A percentile compares a stretch with the other conserved stretches of the same genome.
These are phyloP conservation scores for Ambrosia trifida DNA, from an alignment of 129 eudicot species.

Conservation along the genomic window DNA sequence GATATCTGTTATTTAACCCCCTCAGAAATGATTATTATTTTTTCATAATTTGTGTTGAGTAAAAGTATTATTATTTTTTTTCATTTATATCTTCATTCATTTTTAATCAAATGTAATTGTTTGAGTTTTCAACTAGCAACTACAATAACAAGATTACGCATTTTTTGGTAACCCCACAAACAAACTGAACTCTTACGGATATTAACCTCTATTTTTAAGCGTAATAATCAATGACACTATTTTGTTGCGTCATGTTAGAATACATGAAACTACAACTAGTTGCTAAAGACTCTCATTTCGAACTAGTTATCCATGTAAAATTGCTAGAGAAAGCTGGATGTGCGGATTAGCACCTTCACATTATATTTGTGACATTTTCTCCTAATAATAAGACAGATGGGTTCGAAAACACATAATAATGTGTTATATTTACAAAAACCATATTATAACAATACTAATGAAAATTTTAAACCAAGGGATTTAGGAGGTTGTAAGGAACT, in stretches of 20 bases:
- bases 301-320: not conserved
- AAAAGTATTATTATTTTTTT: no score
- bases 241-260: no score
- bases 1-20: no score
- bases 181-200: not conserved
- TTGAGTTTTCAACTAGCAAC: not conserved
- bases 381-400: slow-evolving; percentile 25
- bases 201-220: not conserved
- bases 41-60: no score
- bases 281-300: not conserved
- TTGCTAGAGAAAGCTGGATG: not conserved
- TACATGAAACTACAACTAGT: not conserved
- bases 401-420: not conserved
- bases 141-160: not conserved
- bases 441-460: not conserved
- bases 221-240: not conserved
- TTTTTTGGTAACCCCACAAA: not conserved
- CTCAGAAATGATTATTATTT: no score
- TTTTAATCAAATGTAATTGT: not conserved
- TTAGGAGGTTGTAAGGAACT: not conserved
- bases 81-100: no score
- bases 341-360: slow-evolving; percentile 55
- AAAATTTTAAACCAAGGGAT: not conserved
- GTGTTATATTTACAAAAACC: not conserved
- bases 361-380: slow-evolving; percentile 71